phyloP scores from a whole-genome alignment of 495 filamentous ascomycete species.

The Thozetella sp. region DNA sequence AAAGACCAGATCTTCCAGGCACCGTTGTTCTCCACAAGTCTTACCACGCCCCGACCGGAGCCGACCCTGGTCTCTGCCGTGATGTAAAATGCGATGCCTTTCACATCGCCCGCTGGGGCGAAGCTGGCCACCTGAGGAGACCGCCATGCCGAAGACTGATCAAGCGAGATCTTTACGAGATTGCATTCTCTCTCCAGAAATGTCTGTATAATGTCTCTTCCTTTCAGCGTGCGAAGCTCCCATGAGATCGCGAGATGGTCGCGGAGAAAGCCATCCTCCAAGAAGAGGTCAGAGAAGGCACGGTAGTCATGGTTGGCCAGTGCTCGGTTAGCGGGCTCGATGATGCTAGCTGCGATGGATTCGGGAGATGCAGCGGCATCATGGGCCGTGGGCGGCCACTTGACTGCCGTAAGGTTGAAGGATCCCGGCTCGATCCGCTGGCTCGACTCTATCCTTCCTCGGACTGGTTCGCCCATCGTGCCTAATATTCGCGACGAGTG shows the following conservation, averaged over 20 bases:
- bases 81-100: constrained; percentile 55
- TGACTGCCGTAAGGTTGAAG: constrained; percentile 44
- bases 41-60: constrained; percentile 56
- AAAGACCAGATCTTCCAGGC: constrained; percentile 69
- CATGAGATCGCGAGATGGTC: constrained; percentile 64
- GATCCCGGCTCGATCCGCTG: constrained; percentile 64
- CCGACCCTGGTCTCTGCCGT: constrained; percentile 55
- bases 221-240: constrained; percentile 61
- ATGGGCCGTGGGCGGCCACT: constrained; percentile 34
- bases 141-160: constrained; percentile 39
- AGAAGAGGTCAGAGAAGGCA: constrained; percentile 46
- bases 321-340: constrained; percentile 49
- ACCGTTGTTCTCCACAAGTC: constrained; percentile 49
- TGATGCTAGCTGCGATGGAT: constrained; percentile 40
- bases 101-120: constrained; percentile 43
- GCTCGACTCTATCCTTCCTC: constrained; percentile 36
- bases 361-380: constrained; percentile 29
- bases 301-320: constrained; percentile 37
- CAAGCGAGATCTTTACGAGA: constrained; percentile 48
- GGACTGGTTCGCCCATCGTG: background rate
- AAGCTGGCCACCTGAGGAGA: constrained; percentile 47
- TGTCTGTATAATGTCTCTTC: constrained; percentile 46
- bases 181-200: constrained; percentile 46
- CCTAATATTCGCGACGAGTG: no score
- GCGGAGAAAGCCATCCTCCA: constrained; percentile 62